These are phyloP conservation scores for Corallochytrium limacisporum DNA, from an alignment of 78 protist genomes.

Conservation along the genomic window DNA sequence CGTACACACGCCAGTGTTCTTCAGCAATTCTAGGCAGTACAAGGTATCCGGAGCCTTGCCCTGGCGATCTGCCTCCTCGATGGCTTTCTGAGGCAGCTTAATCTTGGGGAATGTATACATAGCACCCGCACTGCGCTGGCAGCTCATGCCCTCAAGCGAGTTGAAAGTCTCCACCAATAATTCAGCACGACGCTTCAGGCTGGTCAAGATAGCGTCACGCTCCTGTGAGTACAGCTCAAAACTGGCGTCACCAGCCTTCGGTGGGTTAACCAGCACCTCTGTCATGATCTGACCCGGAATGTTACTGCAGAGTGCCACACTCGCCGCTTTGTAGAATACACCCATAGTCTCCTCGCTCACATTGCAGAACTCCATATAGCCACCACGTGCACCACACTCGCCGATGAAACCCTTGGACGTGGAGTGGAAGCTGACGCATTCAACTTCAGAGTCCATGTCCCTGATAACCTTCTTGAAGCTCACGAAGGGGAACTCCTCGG, in stretches of 20 bases:
- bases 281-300: slow-evolving; percentile 72
- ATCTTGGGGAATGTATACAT: slow-evolving; percentile 95
- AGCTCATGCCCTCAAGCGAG: slow-evolving; percentile 62
- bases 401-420: slow-evolving; percentile 97
- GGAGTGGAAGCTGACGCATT: slow-evolving; percentile 86
- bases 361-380: slow-evolving; percentile 71
- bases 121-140: slow-evolving; percentile 65
- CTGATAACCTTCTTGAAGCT: slow-evolving; percentile 70
- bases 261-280: slow-evolving; percentile 82
- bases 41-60: slow-evolving; percentile 75
- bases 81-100: slow-evolving; percentile 68
- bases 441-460: slow-evolving; percentile 15
- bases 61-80: slow-evolving; percentile 55
- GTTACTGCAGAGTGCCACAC: slow-evolving; percentile 88
- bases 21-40: slow-evolving; percentile 78
- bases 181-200: slow-evolving; percentile 54
- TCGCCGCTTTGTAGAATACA: slow-evolving; percentile 78
- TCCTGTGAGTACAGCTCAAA: slow-evolving; percentile 63
- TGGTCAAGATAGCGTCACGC: slow-evolving; percentile 21
- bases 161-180: slow-evolving; percentile 46
- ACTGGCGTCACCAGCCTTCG: slow-evolving; percentile 70
- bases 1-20: slow-evolving; percentile 79
- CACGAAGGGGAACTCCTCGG: slow-evolving; percentile 44
- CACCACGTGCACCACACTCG: slow-evolving; percentile 95
- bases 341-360: slow-evolving; percentile 21